These are phyloP conservation scores for Myxozyma nipponensis DNA, from an alignment of 805 yeast species.

Conservation along the genomic window DNA sequence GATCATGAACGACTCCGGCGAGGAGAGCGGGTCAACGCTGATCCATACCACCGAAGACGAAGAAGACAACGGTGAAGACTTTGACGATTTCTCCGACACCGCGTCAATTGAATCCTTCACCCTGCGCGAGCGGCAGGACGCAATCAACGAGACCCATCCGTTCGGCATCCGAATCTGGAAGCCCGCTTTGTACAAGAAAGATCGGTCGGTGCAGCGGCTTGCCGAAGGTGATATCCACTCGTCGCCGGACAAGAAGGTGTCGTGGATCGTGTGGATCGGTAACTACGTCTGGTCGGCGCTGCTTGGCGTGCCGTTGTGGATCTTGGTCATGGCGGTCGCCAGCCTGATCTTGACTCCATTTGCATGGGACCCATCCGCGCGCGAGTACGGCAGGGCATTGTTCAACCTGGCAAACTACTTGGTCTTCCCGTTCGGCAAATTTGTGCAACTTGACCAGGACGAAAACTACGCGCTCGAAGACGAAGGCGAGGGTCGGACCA, in stretches of 20 bases:
- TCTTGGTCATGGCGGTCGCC: constrained; percentile 45
- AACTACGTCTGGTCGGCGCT: constrained; percentile 72
- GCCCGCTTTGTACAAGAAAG: constrained; percentile 91
- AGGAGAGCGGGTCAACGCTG: constrained; percentile 22
- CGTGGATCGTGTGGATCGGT: constrained; percentile 59
- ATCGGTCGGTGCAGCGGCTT: constrained; percentile 81
- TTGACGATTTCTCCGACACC: constrained; percentile 32
- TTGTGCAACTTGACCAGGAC: constrained; percentile 73
- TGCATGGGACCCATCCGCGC: constrained; percentile 47
- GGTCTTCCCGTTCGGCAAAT: constrained; percentile 83
- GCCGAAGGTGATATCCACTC: constrained; percentile 95
- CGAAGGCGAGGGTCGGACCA: constrained; percentile 78
- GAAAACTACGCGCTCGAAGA: constrained; percentile 82
- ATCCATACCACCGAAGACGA: constrained; percentile 30
- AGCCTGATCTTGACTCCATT: constrained; percentile 27
- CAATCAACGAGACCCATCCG: constrained; percentile 94
- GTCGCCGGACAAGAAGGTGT: constrained; percentile 50
- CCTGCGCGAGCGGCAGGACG: constrained; percentile 87
- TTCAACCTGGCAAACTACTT: constrained; percentile 66
- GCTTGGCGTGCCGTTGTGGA: constrained; percentile 60
- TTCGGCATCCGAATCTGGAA: constrained; percentile 99
- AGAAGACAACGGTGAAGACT: constrained; percentile 39
- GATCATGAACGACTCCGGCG: constrained; percentile 24
- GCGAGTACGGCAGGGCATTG: constrained; percentile 59
- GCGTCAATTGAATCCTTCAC: constrained; percentile 78